Evolutionary conservation across 1,139 yeast species (phyloP).

Genomic region (Protomyces pachydermus): DNA sequence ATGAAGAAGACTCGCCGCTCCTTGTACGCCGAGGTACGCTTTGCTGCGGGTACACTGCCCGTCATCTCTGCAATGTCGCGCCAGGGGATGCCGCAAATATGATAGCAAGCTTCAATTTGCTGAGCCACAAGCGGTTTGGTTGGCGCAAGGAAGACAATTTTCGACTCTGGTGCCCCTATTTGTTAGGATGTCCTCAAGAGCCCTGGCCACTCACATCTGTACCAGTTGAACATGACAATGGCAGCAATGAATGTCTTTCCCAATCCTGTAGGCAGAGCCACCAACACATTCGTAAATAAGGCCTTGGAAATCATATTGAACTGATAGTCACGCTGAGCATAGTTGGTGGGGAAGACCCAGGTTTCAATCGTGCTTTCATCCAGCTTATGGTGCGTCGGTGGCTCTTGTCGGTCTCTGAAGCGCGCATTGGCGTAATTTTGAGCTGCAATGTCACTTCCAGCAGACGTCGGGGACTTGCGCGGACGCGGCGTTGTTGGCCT

Average conservation of each 20-base stretch:
- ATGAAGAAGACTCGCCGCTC: constrained; percentile 77
- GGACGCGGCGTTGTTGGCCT: background rate
- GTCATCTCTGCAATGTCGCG: constrained; percentile 72
- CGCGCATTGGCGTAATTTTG: background rate
- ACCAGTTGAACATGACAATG: constrained; percentile 84
- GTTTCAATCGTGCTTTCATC: constrained; percentile 36
- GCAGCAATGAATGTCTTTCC: constrained; percentile 97
- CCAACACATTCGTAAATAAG: constrained; percentile 65
- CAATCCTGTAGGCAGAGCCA: constrained; percentile 94
- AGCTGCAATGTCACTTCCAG: background rate
- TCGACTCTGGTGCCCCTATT: constrained; percentile 61
- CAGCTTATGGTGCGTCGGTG: constrained; percentile 28
- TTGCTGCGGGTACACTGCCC: constrained; percentile 51
- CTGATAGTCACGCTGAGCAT: constrained; percentile 82
- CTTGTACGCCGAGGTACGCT: constrained; percentile 67
- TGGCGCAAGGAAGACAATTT: constrained; percentile 92
- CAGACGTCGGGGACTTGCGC: background rate
- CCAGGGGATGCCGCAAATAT: constrained; percentile 77
- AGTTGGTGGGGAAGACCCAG: constrained; percentile 80
- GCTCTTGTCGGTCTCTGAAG: constrained; percentile 18
- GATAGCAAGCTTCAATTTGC: constrained; percentile 88
- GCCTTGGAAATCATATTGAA: constrained; percentile 70
- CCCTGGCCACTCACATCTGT: constrained; percentile 44
- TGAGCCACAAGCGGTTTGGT: constrained; percentile 97
- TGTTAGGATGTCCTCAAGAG: background rate